Evolutionary conservation across 129 eudicot species (phyloP).

Genomic region (Oenanthe sinensis): DNA sequence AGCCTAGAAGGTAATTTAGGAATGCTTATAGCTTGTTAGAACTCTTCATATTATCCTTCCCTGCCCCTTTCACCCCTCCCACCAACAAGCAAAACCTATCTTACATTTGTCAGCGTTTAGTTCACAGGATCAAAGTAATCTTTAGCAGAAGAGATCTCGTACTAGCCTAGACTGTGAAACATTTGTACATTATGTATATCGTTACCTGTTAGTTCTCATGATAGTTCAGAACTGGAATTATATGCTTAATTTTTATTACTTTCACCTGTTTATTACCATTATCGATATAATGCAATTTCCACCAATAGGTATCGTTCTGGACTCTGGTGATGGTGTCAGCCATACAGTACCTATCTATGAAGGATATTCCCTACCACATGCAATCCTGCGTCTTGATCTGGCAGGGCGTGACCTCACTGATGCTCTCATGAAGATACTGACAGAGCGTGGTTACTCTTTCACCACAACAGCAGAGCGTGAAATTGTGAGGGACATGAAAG

Average conservation of each 20-base stretch:
- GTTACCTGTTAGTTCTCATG: not conserved
- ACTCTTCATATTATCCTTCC: too few species aligned
- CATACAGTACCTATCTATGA: constrained; percentile 10
- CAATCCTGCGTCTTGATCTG: constrained; percentile 13
- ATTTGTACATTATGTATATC: too few species aligned
- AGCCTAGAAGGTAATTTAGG: too few species aligned
- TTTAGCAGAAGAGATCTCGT: too few species aligned
- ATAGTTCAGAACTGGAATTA: not conserved
- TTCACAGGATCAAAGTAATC: too few species aligned
- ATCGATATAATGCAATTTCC: too few species aligned
- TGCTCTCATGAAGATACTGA: not conserved
- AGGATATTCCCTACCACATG: constrained; percentile 10
- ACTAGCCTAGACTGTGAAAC: too few species aligned
- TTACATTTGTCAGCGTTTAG: too few species aligned
- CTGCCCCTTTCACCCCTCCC: too few species aligned
- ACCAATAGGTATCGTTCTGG: not conserved
- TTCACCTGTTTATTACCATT: not conserved
- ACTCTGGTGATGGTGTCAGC: constrained; percentile 12
- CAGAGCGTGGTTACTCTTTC: constrained; percentile 10
- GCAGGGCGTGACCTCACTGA: constrained; percentile 18
- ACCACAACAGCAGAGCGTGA: constrained; percentile 10
- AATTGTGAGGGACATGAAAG: constrained; percentile 13
- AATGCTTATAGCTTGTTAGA: too few species aligned
- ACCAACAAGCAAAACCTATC: too few species aligned
- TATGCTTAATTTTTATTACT: not conserved